Evolutionary conservation across 1,284 basidiomycete species (phyloP), one percentile per base, ranked within the genome.

Genomic region (Pseudozyma sp.): DNA sequence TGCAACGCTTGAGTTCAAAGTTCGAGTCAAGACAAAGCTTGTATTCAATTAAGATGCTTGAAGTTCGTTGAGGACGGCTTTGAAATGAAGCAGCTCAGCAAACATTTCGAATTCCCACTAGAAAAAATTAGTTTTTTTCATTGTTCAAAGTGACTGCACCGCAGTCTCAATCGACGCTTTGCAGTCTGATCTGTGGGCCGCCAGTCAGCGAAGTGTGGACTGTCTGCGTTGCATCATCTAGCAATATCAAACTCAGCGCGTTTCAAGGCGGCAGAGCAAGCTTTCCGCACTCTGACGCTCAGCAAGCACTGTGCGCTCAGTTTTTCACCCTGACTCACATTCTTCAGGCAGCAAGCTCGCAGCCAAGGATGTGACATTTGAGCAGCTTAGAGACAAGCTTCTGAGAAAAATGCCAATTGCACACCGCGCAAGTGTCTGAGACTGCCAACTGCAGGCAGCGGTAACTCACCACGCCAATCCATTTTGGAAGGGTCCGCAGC

Each of bases 71-170:
- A 25, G 5, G 9, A 2, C 4, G 16, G 9, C 21, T 21, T 47
- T 47, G 18, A 44, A 44, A n/a, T 44, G 43, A 44, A 44, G 25
- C 39, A 21, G 1, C 9, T 44, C 3, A n/a, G 3, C 13, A 13
- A 38, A 39, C 48, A 58, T 25, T 58, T 58, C 55, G 48, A 58
- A 58, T 43, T 58, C 25, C 21, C 18, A 11, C 16, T 8, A 21
- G 25, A 57, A 35, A 48, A 45, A 48, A 48, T 39, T 25, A 16
- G 13, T 18, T 4, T 6, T 40, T 12, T 36, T 7, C 3, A 3
- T 5, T 1, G 18, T 48, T 57, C 31, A 18, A 8, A 34, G 19
- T 19, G 55, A 47, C 45, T 45, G 44, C 44, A 57, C 45, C 56
- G 47, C 48, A 42, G 47, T 21, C 25, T 6, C 25, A 31, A 31